Percentiles rank a stretch among this genome's conserved stretches.
Conservation (phyloP, 1,284 basidiomycete species). For the Cystobasidium sp. region DNA sequence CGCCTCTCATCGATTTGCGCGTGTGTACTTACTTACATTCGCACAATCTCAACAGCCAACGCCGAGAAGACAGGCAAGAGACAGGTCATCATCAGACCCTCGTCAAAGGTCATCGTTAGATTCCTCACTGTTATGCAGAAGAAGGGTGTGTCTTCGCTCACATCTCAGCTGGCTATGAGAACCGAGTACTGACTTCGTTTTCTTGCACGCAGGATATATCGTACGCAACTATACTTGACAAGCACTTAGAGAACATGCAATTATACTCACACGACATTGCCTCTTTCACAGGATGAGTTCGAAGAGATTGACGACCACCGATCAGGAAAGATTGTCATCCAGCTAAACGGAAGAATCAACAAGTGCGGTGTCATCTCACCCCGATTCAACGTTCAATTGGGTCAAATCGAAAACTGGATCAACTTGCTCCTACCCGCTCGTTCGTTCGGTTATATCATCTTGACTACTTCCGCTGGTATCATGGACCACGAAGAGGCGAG, state of each 20-base stretch:
- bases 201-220: constrained; percentile 28
- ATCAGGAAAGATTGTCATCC: constrained; percentile 96
- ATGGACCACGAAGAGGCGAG: constrained; percentile 99
- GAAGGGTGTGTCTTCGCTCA: constrained; percentile 72
- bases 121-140: constrained; percentile 97
- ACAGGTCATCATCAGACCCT: constrained; percentile 92
- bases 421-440: constrained; percentile 88
- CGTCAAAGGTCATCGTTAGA: constrained; percentile 94
- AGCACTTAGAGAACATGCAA: background rate
- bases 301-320: constrained; percentile 99
- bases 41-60: constrained; percentile 64
- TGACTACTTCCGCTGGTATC: constrained; percentile 97
- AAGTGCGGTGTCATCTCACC: constrained; percentile 93
- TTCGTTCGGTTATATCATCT: constrained; percentile 95
- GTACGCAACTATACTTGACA: constrained; percentile 3
- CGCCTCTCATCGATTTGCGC: background rate
- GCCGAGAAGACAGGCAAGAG: constrained; percentile 96
- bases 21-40: background rate
- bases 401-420: constrained; percentile 92
- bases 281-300: constrained; percentile 94
- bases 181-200: background rate
- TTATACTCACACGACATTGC: too few relatives aligned
- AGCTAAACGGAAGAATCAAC: constrained; percentile 98
- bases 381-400: constrained; percentile 93
- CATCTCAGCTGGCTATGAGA: constrained; percentile 4